A percentile compares a stretch with the other conserved stretches of the same genome.
Conservation (phyloP, 805 yeast genomes). For the Ogataea siamensis region DNA sequence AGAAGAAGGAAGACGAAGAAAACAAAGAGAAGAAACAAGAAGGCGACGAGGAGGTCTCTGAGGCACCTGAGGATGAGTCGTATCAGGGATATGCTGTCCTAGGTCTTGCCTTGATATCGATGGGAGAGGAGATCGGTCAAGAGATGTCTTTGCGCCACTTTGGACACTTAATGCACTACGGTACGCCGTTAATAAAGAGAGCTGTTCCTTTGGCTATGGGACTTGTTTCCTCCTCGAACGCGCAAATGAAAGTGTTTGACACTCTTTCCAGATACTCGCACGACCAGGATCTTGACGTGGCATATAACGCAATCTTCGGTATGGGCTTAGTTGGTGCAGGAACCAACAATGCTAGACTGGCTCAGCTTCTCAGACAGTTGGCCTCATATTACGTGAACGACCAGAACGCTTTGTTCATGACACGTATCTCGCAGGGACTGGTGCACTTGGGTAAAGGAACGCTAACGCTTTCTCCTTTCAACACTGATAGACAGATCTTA, state of each 20-base stretch:
- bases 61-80: conserved; percentile 48
- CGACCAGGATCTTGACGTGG: conserved; percentile 91
- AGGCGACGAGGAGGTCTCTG: conserved; percentile 33
- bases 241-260: conserved; percentile 96
- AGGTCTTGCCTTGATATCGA: conserved; percentile 90
- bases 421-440: conserved; percentile 92
- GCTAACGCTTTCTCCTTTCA: conserved; percentile 82
- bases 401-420: conserved; percentile 86
- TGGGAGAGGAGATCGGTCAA: conserved; percentile 98
- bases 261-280: conserved; percentile 95
- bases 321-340: conserved; percentile 99
- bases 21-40: conserved; percentile 28
- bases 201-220: conserved; percentile 99
- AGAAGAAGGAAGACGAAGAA: conserved; percentile 25
- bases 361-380: conserved; percentile 90
- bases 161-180: conserved; percentile 97
- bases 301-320: conserved; percentile 89
- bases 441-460: conserved; percentile 97
- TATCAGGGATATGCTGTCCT: conserved; percentile 88
- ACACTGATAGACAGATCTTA: conserved; percentile 80
- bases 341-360: conserved; percentile 96
- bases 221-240: conserved; percentile 85
- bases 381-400: conserved; percentile 92
- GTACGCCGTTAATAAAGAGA: conserved; percentile 83
- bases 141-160: conserved; percentile 97